Percentiles rank a stretch among this genome's conserved stretches.
Conservation (phyloP, 208 protist species). For the Leishmania aethiopica region DNA sequence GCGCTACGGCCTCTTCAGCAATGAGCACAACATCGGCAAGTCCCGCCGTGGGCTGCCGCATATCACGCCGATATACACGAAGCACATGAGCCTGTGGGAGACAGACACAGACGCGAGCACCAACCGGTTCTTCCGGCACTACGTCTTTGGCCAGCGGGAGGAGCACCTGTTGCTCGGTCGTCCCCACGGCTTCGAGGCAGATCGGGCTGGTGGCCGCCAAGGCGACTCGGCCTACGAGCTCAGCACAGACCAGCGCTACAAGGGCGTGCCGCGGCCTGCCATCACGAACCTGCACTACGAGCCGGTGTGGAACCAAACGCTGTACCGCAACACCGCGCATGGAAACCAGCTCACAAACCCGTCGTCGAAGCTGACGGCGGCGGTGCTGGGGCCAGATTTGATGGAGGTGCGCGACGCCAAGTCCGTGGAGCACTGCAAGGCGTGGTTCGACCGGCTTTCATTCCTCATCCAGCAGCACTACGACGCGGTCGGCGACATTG, state of each 20-base stretch:
- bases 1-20: constrained; percentile 83
- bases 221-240: constrained; percentile 73
- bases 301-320: constrained; percentile 72
- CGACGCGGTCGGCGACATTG: constrained; percentile 88
- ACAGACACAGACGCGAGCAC: constrained; percentile 86
- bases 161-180: constrained; percentile 76
- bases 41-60: constrained; percentile 68
- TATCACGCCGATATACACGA: constrained; percentile 76
- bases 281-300: constrained; percentile 88
- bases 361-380: constrained; percentile 56
- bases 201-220: constrained; percentile 52
- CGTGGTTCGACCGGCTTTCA: constrained; percentile 81
- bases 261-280: constrained; percentile 68
- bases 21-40: constrained; percentile 77
- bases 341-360: constrained; percentile 67
- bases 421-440: constrained; percentile 81
- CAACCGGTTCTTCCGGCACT: constrained; percentile 85
- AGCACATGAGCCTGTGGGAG: constrained; percentile 89
- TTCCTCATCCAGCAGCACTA: constrained; percentile 87
- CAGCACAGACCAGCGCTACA: constrained; percentile 71
- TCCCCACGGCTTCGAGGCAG: constrained; percentile 76
- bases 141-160: constrained; percentile 80
- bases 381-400: constrained; percentile 80
- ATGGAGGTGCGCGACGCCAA: constrained; percentile 80
- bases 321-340: constrained; percentile 71